phyloP scores from a whole-genome alignment of 192 early-diverging fungal genomes.

The Paraglomus brasilianum region DNA sequence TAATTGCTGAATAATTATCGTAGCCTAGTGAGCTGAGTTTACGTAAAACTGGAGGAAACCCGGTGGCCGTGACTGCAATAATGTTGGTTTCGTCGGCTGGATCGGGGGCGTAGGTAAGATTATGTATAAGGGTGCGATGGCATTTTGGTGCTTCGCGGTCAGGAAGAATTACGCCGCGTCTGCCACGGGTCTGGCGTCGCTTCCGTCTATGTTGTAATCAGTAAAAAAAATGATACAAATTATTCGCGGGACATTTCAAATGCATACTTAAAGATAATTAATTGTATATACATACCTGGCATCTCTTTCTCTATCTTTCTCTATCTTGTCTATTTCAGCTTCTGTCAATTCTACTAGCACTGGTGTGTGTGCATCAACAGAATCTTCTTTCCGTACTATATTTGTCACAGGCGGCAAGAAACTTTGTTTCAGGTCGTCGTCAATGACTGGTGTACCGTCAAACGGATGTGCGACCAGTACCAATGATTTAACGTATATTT shows the following conservation, averaged over 20 bases:
- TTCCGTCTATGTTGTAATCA: conserved; percentile 64
- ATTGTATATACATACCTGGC: conserved; percentile 37
- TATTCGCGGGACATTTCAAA: not conserved
- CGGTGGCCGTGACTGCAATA: conserved; percentile 11
- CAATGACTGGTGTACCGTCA: conserved; percentile 69
- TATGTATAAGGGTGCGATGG: conserved; percentile 50
- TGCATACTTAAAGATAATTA: not conserved
- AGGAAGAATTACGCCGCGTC: conserved; percentile 61
- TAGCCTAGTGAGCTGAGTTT: conserved; percentile 34
- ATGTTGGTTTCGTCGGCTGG: conserved; percentile 23
- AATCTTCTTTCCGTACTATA: conserved; percentile 49
- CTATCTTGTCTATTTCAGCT: conserved; percentile 76
- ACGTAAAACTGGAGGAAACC: conserved; percentile 23
- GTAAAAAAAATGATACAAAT: not conserved
- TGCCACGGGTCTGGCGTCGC: conserved; percentile 75
- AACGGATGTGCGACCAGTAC: conserved; percentile 80
- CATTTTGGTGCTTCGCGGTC: conserved; percentile 72
- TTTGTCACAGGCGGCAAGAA: conserved; percentile 65
- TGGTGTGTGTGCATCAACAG: conserved; percentile 60
- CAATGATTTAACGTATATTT: conserved; percentile 80
- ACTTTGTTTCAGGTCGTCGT: conserved; percentile 70
- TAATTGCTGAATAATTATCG: conserved; percentile 32
- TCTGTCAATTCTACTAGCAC: conserved; percentile 63
- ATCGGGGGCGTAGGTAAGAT: conserved; percentile 28
- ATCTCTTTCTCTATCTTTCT: conserved; percentile 82